Base-by-base conservation (phyloP, 768 basidiomycete genomes). In the Ramaria rubella region DNA sequence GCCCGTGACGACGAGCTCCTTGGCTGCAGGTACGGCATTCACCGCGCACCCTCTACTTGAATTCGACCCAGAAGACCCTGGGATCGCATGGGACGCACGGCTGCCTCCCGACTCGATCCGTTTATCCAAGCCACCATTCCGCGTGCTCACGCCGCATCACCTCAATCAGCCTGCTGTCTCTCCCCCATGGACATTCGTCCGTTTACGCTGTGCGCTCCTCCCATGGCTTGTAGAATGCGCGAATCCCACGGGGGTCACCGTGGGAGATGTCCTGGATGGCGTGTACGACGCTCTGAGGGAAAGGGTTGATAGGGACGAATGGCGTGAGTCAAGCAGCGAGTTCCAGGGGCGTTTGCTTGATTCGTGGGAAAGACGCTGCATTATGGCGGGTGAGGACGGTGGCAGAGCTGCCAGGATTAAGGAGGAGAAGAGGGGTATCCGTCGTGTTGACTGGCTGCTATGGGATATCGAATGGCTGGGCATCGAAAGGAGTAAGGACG, bases 131-230 rank as follows among this genome's bases (percentile, higher is more conserved):
- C 29, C 44, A 33, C 43, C 21, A 33, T 48, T 27, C 21, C 40
- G 26, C 23, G 9, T 9, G n/a, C 27, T 56, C 17, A 23, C 43
- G 8, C 0, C 11, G 15, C 44, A 27, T 21, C 29, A n/a, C 5
- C 55, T 48, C 4, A 21, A 36, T 27, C 29, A 56, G 29, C 44
- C 43, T 19, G 55, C 55, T 19, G 33, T 56, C 14, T 56, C 55
- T 15, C 55, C 55, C 5, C 55, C 55, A 19, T 56, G 55, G 55
- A 56, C 55, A 12, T 56, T 56, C n/a, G 40, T 56, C 11, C 55
- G 55, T 17, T 24, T 56, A 24, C 43, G 33, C 9, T 56, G 27
- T n/a, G 15, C 42, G 31, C 31, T 56, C 3, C 33, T 56, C 29
- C 55, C 55, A 1, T 56, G 55, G 55, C 14, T 56, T 5, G 46